A percentile compares a stretch with the other conserved stretches of the same genome.
phyloP scores from a whole-genome alignment of 1,284 basidiomycete species.

The Ganoderma lingzhi region DNA sequence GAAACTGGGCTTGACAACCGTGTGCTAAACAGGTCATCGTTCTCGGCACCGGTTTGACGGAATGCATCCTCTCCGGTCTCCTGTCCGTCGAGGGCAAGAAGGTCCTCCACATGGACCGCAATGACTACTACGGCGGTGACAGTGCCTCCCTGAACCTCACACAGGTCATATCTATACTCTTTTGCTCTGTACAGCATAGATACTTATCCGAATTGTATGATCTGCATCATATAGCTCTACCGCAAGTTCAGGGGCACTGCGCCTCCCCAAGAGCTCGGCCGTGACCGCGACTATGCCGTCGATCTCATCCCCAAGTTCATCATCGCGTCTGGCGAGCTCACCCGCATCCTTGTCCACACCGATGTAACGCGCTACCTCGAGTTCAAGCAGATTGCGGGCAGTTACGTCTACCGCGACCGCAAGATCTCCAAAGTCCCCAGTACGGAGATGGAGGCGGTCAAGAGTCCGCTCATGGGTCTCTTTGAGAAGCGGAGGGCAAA shows the following conservation, averaged over 20 bases:
- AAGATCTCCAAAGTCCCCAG: conserved; percentile 98
- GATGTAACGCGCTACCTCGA: conserved; percentile 99
- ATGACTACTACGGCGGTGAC: conserved; percentile 99
- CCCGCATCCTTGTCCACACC: conserved; percentile 98
- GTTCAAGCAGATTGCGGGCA: conserved; percentile 99
- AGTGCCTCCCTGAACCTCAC: conserved; percentile 97
- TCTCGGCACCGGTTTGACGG: conserved; percentile 95
- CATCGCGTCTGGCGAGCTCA: conserved; percentile 98
- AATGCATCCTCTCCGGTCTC: conserved; percentile 97
- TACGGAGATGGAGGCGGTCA: conserved; percentile 98
- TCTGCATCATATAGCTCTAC: conserved; percentile 79
- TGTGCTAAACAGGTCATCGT: conserved; percentile 78
- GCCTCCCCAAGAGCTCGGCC: conserved; percentile 83
- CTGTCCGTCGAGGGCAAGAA: conserved; percentile 99
- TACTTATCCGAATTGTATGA: conserved; percentile 22
- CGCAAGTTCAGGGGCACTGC: conserved; percentile 90
- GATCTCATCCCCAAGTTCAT: conserved; percentile 98
- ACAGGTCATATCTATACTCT: conserved; percentile 66
- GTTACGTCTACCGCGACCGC: conserved; percentile 97
- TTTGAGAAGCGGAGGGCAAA: conserved; percentile 99
- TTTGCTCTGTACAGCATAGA: conserved; percentile 18
- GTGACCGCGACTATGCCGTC: conserved; percentile 95
- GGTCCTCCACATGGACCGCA: conserved; percentile 99
- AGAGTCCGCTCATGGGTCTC: conserved; percentile 94
- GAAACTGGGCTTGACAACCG: conserved; percentile 13